A percentile compares a stretch with the other conserved stretches of the same genome.
phyloP scores from a whole-genome alignment of 2,329 filamentous ascomycete genomes.

The Fusarium humuli region DNA sequence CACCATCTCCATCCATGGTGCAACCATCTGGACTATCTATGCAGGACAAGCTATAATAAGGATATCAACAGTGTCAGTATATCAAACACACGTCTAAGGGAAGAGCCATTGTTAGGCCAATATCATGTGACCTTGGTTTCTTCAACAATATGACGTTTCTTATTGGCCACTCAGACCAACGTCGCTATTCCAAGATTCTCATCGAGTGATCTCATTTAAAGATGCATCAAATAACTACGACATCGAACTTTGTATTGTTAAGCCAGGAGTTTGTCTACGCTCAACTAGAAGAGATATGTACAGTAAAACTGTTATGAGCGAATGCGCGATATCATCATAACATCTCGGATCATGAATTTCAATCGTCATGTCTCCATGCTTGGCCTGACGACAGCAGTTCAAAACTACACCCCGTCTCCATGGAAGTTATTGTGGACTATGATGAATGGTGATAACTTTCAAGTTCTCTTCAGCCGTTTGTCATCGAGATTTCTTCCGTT shows the following conservation, averaged over 20 bases:
- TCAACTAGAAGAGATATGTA: fast-evolving
- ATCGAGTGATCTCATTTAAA: background rate
- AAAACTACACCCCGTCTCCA: background rate
- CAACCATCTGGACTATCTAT: background rate
- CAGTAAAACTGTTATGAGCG: background rate
- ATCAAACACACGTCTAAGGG: background rate
- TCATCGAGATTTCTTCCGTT: slow-evolving; percentile 1
- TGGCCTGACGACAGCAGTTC: background rate
- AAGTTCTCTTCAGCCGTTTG: background rate
- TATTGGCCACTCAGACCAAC: background rate
- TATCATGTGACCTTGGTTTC: background rate
- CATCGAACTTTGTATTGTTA: background rate
- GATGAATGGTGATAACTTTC: background rate
- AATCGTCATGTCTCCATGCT: slow-evolving; percentile 1
- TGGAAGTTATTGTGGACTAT: background rate
- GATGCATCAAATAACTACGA: background rate
- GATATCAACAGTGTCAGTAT: background rate
- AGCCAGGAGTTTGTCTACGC: no score
- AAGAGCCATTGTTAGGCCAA: fast-evolving
- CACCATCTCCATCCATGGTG: background rate
- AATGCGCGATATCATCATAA: background rate
- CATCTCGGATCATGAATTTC: slow-evolving; percentile 17
- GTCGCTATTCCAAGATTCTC: background rate
- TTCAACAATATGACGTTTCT: background rate
- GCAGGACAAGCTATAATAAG: background rate